Evolutionary conservation across 108 stramenopile genomes (phyloP).

Genomic region (Nitzschia palea): DNA sequence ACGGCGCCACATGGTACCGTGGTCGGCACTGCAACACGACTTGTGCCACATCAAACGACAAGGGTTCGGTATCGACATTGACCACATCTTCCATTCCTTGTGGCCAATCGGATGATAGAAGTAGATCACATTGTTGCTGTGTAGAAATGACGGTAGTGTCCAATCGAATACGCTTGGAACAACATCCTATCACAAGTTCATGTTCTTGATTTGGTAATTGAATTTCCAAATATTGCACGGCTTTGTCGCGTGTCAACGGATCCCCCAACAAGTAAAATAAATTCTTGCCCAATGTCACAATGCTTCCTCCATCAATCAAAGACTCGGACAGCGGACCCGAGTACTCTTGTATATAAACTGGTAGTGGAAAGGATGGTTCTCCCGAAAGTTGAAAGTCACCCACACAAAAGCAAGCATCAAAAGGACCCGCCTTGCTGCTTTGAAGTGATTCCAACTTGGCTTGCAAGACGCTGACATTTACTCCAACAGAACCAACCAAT

Average conservation of each 20-base stretch:
- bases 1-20: slow-evolving; percentile 73
- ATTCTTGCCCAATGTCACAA: slow-evolving; percentile 6
- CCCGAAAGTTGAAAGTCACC: slow-evolving; percentile 50
- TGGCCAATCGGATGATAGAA: slow-evolving; percentile 75
- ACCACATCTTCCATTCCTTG: slow-evolving; percentile 77
- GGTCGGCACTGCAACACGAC: slow-evolving; percentile 64
- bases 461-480: slow-evolving; percentile 43
- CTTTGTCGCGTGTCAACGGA: slow-evolving; percentile 2
- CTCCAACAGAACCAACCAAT: slow-evolving; percentile 63
- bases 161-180: slow-evolving; percentile 33
- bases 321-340: background rate
- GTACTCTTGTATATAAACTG: slow-evolving; percentile 41
- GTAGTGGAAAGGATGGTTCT: slow-evolving; percentile 32
- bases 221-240: slow-evolving; percentile 25
- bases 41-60: slow-evolving; percentile 78
- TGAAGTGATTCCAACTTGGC: slow-evolving; percentile 62
- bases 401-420: slow-evolving; percentile 75
- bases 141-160: background rate
- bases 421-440: slow-evolving; percentile 80
- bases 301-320: background rate
- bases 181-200: slow-evolving; percentile 37
- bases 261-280: slow-evolving; percentile 22
- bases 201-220: slow-evolving; percentile 11
- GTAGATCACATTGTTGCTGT: slow-evolving; percentile 69
- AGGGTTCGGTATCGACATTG: slow-evolving; percentile 29